A percentile compares a stretch with the other conserved stretches of the same genome.
These are phyloP conservation scores for Globisporangium lucens DNA, from an alignment of 352 stramenopile species.

Conservation along the genomic window DNA sequence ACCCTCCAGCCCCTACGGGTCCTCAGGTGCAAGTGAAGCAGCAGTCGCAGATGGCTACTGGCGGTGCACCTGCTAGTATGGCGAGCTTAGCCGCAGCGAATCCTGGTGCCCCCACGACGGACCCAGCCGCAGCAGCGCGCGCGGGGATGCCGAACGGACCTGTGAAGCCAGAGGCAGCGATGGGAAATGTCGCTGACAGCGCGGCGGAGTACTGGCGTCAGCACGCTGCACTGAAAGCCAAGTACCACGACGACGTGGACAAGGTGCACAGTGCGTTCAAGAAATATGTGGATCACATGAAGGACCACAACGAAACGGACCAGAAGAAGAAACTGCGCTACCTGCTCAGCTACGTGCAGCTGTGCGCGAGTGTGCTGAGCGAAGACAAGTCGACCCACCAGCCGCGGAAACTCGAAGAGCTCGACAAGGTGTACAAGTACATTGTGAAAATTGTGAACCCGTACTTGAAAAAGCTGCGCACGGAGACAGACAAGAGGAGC, in stretches of 20 bases:
- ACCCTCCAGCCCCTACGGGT: constrained; percentile 17
- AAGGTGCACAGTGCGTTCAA: constrained; percentile 86
- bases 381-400: constrained; percentile 71
- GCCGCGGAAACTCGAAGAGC: constrained; percentile 75
- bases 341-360: constrained; percentile 78
- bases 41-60: constrained; percentile 10
- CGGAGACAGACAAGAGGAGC: constrained; percentile 70
- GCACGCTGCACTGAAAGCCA: constrained; percentile 69
- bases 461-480: constrained; percentile 84
- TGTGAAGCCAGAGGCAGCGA: constrained; percentile 16
- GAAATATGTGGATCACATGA: constrained; percentile 88
- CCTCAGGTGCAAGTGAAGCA: constrained; percentile 19
- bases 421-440: constrained; percentile 89
- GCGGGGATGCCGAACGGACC: constrained; percentile 3
- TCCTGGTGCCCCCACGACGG: not conserved
- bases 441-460: constrained; percentile 87
- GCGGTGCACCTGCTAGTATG: constrained; percentile 14
- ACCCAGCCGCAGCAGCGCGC: not conserved
- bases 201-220: constrained; percentile 76
- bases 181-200: constrained; percentile 33
- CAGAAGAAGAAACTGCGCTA: constrained; percentile 87
- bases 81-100: constrained; percentile 10
- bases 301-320: constrained; percentile 80
- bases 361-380: constrained; percentile 73
- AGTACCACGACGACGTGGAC: constrained; percentile 81